These are phyloP conservation scores for Fusarium sp. DNA, from an alignment of 2,329 filamentous ascomycete genomes.

Conservation along the genomic window DNA sequence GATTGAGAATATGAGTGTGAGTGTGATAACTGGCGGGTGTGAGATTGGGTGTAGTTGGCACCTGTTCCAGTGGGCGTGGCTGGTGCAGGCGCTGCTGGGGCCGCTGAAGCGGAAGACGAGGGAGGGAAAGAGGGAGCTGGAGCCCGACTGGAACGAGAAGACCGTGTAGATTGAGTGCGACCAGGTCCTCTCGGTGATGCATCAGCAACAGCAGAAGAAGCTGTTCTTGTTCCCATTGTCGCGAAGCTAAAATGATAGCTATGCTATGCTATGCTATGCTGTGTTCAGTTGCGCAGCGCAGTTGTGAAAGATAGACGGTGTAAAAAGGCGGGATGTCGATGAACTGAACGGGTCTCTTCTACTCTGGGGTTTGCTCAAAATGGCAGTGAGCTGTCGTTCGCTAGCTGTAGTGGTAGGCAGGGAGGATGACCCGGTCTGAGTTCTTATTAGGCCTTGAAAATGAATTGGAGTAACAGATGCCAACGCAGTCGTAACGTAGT, in stretches of 20 bases:
- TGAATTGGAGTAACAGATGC: slow-evolving; percentile 14
- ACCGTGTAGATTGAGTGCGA: slow-evolving; percentile 50
- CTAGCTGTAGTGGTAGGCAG: slow-evolving; percentile 7
- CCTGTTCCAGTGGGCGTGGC: slow-evolving; percentile 37
- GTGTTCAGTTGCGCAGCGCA: slow-evolving; percentile 2
- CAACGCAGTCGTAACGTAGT: slow-evolving; percentile 18
- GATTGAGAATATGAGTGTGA: slow-evolving; percentile 38
- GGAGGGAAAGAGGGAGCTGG: slow-evolving; percentile 33
- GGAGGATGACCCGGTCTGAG: slow-evolving; percentile 7
- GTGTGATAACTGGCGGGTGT: slow-evolving; percentile 41
- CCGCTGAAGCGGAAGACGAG: slow-evolving; percentile 27
- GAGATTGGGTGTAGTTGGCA: slow-evolving; percentile 37
- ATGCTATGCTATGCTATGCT: slow-evolving; percentile 13
- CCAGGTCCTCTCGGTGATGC: slow-evolving; percentile 44
- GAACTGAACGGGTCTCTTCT: slow-evolving; percentile 25
- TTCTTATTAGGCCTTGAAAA: slow-evolving; percentile 7
- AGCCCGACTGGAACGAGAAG: slow-evolving; percentile 42
- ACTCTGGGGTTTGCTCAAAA: slow-evolving; percentile 25
- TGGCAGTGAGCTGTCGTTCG: slow-evolving; percentile 28
- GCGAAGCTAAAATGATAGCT: background rate
- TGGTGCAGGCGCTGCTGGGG: slow-evolving; percentile 33
- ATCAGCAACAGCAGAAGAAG: slow-evolving; percentile 35
- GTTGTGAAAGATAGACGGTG: slow-evolving; percentile 21
- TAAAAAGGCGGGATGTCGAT: slow-evolving; percentile 22
- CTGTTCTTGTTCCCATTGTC: slow-evolving; percentile 41